phyloP scores from a whole-genome alignment of 768 basidiomycete species.

The Psilocybe cyanescens region DNA sequence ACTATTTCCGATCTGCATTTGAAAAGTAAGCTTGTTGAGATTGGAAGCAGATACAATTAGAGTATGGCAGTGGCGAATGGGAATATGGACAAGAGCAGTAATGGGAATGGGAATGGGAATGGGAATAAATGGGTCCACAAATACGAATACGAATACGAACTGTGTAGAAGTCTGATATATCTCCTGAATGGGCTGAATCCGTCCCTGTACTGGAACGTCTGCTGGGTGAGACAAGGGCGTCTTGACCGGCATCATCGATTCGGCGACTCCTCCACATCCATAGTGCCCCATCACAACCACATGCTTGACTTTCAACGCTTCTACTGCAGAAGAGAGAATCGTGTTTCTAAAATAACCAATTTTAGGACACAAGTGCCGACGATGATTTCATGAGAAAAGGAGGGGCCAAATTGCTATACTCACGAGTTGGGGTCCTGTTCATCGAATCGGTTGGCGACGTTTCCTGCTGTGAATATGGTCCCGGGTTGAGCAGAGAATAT shows the following conservation, averaged over 20 bases:
- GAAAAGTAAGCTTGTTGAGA: too few species aligned
- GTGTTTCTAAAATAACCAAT: slow-evolving; percentile 23
- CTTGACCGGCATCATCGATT: slow-evolving; percentile 25
- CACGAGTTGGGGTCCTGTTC: slow-evolving; percentile 32
- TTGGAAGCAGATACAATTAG: not conserved
- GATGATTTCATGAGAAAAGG: not conserved
- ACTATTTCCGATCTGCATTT: slow-evolving; percentile 33
- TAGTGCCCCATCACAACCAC: slow-evolving; percentile 36
- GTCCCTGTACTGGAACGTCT: slow-evolving; percentile 38
- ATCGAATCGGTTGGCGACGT: slow-evolving; percentile 36
- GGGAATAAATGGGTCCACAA: too few species aligned
- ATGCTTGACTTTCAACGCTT: slow-evolving; percentile 30
- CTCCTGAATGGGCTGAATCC: slow-evolving; percentile 42
- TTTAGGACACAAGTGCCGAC: not conserved
- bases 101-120: too few species aligned
- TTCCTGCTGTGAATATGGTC: slow-evolving; percentile 35
- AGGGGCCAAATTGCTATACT: slow-evolving; percentile 5
- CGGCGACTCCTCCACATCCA: slow-evolving; percentile 34
- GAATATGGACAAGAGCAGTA: too few species aligned
- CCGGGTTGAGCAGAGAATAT: slow-evolving; percentile 34
- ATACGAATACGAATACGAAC: not conserved
- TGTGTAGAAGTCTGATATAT: slow-evolving; percentile 34
- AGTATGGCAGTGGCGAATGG: too few species aligned
- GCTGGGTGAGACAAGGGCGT: slow-evolving; percentile 14
- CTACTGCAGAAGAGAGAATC: slow-evolving; percentile 32